Evolutionary conservation across 805 yeast genomes (phyloP), one percentile per base, ranked within the genome.

Genomic region (Grigorovia humatica): DNA sequence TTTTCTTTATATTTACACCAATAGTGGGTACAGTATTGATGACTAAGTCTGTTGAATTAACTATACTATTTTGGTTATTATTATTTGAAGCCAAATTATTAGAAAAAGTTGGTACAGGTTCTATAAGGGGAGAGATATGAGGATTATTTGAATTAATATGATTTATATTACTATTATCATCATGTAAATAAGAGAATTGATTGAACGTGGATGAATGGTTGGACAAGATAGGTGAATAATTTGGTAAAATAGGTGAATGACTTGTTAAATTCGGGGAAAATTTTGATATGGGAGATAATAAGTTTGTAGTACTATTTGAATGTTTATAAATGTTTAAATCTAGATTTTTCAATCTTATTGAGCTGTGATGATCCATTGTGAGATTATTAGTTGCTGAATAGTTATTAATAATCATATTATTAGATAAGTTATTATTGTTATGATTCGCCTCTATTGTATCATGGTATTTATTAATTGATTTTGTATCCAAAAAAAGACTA

Each of bases 1-100:
- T 70, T 9, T 73, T 71, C 59, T 74, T 74, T 46, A 75, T 64
- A 55, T 75, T 79, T 6, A 75, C 72, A 13, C 79, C 79, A 42
- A 75, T 70, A 0, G 79, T 74, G 1, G 76, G 65, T 54, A 68
- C 68, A 4, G 73, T 66, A 20, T 65, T 62, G 11, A 67, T 58
- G 23, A 71, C 66, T 18, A 69, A 62, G 23, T 68, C 65, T 45
- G 69, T 67, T 18, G 57, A 52, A 20, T 57, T 57, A 27, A 51
- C 58, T 9, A 18, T 8, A 17, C n/a, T 20, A 18, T 30, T 15
- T 3, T 47, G 23, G 6, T 29, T 29, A 17, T 15, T 4, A 6
- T 35, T 29, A 32, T 32, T n/a, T n/a, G n/a, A n/a, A n/a, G n/a
- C n/a, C n/a, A n/a, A 32, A 13, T 32, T 13, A 9, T 32, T 32